Percentiles rank a stretch among this genome's conserved stretches.
phyloP scores from a whole-genome alignment of 1,284 basidiomycete species.

The Takashimella koratensis region DNA sequence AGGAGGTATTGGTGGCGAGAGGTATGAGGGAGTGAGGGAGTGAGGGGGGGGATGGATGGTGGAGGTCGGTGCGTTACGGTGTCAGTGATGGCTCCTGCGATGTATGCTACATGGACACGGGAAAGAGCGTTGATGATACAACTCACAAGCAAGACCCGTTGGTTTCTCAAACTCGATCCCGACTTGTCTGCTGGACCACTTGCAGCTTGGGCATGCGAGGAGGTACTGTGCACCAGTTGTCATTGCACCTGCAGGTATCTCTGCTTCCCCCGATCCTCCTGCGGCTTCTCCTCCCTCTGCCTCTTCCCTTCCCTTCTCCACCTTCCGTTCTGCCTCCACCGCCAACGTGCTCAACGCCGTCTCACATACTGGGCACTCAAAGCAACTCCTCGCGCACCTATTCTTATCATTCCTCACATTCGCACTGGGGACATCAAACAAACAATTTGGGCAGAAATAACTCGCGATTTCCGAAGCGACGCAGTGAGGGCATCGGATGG shows the following conservation, averaged over 20 bases:
- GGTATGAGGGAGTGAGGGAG: no score
- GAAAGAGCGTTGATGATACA: not conserved
- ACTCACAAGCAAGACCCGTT: slow-evolving; percentile 80
- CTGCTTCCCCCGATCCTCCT: not conserved
- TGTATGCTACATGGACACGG: not conserved
- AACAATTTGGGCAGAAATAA: slow-evolving; percentile 96
- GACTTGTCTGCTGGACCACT: slow-evolving; percentile 89
- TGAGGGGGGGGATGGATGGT: no score
- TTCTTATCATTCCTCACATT: slow-evolving; percentile 95
- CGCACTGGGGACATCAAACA: slow-evolving; percentile 97
- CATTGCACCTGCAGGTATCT: not conserved
- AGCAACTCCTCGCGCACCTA: slow-evolving; percentile 97
- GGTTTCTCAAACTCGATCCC: slow-evolving; percentile 94
- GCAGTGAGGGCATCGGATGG: slow-evolving; percentile 86
- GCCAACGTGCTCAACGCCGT: not conserved
- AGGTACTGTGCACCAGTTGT: slow-evolving; percentile 79
- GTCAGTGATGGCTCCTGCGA: no score
- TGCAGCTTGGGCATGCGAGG: slow-evolving; percentile 84
- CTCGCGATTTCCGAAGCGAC: slow-evolving; percentile 88
- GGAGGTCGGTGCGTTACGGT: no score
- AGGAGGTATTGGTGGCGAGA: no score
- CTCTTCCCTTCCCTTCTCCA: slow-evolving; percentile 45
- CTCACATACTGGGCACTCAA: slow-evolving; percentile 70
- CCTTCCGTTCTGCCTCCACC: slow-evolving; percentile 1
- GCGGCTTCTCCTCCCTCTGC: slow-evolving; percentile 14